phyloP scores from a whole-genome alignment of 371 early-diverging fungal genomes.

The Basidiobolus meristosporus region DNA sequence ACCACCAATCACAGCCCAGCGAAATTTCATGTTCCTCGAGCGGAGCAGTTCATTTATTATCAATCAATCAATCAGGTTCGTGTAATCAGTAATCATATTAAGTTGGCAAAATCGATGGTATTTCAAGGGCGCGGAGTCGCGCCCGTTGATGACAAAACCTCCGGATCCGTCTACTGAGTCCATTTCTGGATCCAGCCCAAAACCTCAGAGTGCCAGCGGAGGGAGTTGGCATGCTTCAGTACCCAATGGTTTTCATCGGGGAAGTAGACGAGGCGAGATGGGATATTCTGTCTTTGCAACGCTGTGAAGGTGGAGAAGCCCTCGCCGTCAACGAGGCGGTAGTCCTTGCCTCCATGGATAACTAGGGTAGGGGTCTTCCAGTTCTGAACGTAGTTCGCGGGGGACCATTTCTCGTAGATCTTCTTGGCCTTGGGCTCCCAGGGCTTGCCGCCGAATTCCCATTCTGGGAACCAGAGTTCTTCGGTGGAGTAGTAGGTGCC shows the following conservation, averaged over 20 bases:
- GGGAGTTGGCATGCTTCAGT: too few relatives aligned
- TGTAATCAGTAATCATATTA: too few relatives aligned
- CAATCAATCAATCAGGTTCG: too few relatives aligned
- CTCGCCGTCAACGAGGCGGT: conserved; percentile 44
- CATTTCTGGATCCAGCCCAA: too few relatives aligned
- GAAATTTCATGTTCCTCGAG: too few relatives aligned
- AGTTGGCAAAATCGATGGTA: too few relatives aligned
- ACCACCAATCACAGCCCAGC: too few relatives aligned
- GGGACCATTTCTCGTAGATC: conserved; percentile 42
- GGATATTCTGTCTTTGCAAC: conserved; percentile 46
- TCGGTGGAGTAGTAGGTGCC: conserved; percentile 54
- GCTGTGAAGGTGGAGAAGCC: conserved; percentile 64
- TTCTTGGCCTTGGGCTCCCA: conserved; percentile 12
- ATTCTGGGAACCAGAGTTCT: conserved; percentile 63
- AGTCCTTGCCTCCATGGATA: conserved; percentile 47
- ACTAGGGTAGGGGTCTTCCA: conserved; percentile 71
- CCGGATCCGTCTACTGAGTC: too few relatives aligned
- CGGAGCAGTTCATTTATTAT: too few relatives aligned
- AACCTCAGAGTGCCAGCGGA: too few relatives aligned
- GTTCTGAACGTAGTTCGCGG: conserved; percentile 40
- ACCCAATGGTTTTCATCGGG: conserved; percentile 63
- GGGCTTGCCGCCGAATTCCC: conserved; percentile 40
- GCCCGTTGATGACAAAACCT: too few relatives aligned
- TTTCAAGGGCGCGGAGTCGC: too few relatives aligned
- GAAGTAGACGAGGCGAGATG: conserved; percentile 56